Evolutionary conservation across 768 basidiomycete genomes (phyloP).

Genomic region (Psilocybe cubensis): DNA sequence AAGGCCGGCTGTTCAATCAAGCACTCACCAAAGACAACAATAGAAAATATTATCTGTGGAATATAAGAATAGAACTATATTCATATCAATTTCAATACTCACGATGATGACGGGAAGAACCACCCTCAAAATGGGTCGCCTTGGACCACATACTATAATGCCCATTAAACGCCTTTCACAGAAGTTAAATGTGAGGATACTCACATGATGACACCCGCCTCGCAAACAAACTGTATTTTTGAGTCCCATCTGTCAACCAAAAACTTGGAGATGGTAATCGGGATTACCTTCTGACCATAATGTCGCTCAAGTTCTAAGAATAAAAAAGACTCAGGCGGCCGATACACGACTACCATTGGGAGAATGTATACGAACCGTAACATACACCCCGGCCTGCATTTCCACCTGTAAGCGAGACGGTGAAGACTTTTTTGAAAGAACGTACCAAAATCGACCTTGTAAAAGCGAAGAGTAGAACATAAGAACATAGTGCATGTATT

Average conservation of each 20-base stretch:
- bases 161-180: not conserved
- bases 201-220: slow-evolving; percentile 22
- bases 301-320: slow-evolving; percentile 23
- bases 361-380: slow-evolving; percentile 18
- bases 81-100: not conserved
- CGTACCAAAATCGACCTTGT: slow-evolving; percentile 24
- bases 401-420: not conserved
- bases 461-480: not conserved
- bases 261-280: not conserved
- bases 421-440: too few species aligned
- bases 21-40: slow-evolving; percentile 16
- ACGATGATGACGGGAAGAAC: slow-evolving; percentile 22
- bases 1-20: not conserved
- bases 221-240: slow-evolving; percentile 21
- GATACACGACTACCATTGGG: not conserved
- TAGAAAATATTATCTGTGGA: slow-evolving; percentile 5
- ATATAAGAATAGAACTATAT: not conserved
- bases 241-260: not conserved
- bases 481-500: too few species aligned
- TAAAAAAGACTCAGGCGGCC: not conserved
- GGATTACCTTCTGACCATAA: slow-evolving; percentile 23
- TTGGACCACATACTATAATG: slow-evolving; percentile 19
- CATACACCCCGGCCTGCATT: slow-evolving; percentile 20
- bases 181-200: not conserved
- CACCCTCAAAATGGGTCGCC: slow-evolving; percentile 12